Evolutionary conservation across 768 basidiomycete genomes (phyloP).

Genomic region (Serendipita sp.): DNA sequence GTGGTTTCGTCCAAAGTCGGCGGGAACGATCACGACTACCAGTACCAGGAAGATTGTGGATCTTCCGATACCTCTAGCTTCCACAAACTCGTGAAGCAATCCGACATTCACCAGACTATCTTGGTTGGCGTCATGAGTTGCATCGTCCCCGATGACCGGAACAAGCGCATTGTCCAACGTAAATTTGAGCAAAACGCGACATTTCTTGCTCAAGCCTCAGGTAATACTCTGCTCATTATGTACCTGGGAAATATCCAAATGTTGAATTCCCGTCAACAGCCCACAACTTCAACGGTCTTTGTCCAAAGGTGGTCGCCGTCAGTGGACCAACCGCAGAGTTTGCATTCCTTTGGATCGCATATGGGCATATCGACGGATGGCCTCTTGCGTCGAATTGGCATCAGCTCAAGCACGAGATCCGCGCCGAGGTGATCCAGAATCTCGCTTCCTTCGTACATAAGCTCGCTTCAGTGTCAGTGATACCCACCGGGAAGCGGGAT

Average conservation of each 20-base stretch:
- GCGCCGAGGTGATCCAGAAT: not conserved
- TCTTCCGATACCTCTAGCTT: not conserved
- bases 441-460: not conserved
- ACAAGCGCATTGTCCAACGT: not conserved
- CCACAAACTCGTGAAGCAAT: not conserved
- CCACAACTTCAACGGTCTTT: not conserved
- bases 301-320: not conserved
- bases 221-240: not conserved
- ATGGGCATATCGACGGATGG: not conserved
- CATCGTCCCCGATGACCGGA: not conserved
- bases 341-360: not conserved
- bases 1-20: not conserved
- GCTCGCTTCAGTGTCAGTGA: not conserved
- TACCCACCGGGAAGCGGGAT: not conserved
- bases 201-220: not conserved
- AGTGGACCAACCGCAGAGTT: not conserved
- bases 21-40: not conserved
- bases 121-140: not conserved
- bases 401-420: not conserved
- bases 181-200: not conserved
- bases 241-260: not conserved
- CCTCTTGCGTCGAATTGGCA: slow-evolving; percentile 1
- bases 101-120: not conserved
- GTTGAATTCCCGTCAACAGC: not conserved
- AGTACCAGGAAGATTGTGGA: not conserved